Evolutionary conservation across 805 yeast species (phyloP), one percentile per base, ranked within the genome.

Genomic region (Tetrapisispora fleetii): DNA sequence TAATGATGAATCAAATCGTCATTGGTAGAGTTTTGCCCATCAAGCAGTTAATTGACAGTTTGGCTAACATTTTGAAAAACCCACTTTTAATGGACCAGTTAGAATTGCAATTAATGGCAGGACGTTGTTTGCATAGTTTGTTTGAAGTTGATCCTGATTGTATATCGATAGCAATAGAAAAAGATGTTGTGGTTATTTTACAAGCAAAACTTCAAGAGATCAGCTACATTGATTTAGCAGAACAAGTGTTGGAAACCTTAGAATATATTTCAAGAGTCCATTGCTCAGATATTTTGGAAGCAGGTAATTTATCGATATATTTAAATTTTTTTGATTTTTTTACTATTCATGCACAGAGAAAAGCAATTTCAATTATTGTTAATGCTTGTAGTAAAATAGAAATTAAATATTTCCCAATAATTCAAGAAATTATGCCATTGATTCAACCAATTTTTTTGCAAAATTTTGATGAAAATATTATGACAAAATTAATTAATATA

Each of bases 221-320:
- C 17, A 79, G 81, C 48, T 90, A 79, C 60, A 90, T 91, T 47
- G 99, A 91, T 62, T 70, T 91, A 47, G 95, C 96, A 0, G 99
- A 91, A 60, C 96, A 90, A 65, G 88, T 89, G 0, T 67, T 89
- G 38, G 90, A 83, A 58, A 80, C 90, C 0, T 67, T 84, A 42
- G 90, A 83, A 59, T 71, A 78, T 62, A 78, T 84, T 16, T 79
- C 89, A 1, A 67, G 81, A 50, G 73, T 73, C 30, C 68, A 75
- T 21, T 77, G 82, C 2, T 61, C 66, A 39, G 74, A 70, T 28
- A 71, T 86, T 14, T 66, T 87, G 37, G 62, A 71, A 19, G 75
- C 78, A 48, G 82, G 83, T 37, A 83, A 89, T 9, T 66, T 72
- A 7, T 35, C 30, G 16, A 78, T 85, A 0, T 81, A 86, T 52